Conservation (phyloP, 139 green algal genomes). For the Diplosphaera chodatii region DNA sequence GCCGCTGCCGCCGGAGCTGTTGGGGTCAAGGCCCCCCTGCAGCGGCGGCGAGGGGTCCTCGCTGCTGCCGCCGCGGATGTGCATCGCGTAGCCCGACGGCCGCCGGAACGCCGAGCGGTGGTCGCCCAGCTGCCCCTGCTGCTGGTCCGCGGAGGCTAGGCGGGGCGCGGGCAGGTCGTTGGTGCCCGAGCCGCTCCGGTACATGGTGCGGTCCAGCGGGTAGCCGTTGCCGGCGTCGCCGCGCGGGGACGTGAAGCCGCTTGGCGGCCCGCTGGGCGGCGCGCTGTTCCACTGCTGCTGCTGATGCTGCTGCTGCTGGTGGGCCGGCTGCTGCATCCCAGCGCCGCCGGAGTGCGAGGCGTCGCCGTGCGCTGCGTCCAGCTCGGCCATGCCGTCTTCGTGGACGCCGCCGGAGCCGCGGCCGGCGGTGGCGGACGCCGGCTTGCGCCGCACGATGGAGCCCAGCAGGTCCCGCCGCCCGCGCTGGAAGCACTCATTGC, state of each 20-base stretch:
- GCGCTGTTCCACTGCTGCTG: background rate
- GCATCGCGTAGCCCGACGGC: too few relatives aligned
- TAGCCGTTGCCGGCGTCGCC: too few relatives aligned
- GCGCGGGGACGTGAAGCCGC: too few relatives aligned
- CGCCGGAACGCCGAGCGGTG: background rate
- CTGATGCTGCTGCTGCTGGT: background rate
- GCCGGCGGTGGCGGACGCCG: background rate
- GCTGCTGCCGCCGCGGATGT: too few relatives aligned
- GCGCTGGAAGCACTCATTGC: conserved; percentile 32
- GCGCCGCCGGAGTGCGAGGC: background rate
- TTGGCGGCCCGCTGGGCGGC: too few relatives aligned
- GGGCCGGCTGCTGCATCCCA: too few relatives aligned
- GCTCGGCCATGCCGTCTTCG: background rate
- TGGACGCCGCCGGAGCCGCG: background rate
- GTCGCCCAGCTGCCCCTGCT: too few relatives aligned
- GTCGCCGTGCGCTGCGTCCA: background rate
- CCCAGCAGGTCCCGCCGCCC: conserved; percentile 10
- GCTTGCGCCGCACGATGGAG: conserved; percentile 19
- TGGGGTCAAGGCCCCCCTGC: background rate
- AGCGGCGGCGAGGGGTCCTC: background rate
- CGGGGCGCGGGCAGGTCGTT: background rate
- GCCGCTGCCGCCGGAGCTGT: background rate
- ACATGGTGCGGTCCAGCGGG: too few relatives aligned
- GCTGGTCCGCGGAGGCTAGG: background rate
- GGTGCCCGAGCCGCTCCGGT: too few relatives aligned